These are phyloP conservation scores for Fusarium torreyae DNA, from an alignment of 2,329 filamentous ascomycete species.

Conservation along the genomic window DNA sequence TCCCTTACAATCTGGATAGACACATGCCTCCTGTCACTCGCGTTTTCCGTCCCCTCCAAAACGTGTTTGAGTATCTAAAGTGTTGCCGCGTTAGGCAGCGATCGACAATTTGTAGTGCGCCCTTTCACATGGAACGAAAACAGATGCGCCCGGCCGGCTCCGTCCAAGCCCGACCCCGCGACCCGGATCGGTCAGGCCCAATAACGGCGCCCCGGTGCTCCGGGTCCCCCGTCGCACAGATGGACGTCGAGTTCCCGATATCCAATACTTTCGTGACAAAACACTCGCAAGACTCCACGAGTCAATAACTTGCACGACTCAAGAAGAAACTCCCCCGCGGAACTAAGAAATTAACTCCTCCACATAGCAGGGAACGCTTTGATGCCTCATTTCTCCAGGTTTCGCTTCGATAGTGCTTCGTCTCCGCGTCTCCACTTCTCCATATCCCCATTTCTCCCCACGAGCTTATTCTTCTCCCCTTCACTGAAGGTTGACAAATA, in stretches of 20 bases:
- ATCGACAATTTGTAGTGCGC: conserved; percentile 15
- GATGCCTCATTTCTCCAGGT: conserved; percentile 25
- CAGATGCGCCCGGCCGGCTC: conserved; percentile 26
- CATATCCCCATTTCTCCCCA: conserved; percentile 35
- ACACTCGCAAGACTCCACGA: conserved; percentile 24
- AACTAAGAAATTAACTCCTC: conserved; percentile 17
- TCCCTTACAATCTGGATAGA: conserved; percentile 1
- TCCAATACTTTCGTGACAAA: conserved; percentile 24
- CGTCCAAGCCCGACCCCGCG: conserved; percentile 39
- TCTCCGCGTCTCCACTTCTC: conserved; percentile 31
- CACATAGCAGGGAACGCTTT: conserved; percentile 19
- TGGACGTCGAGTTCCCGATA: conserved; percentile 5
- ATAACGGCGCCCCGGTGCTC: conserved; percentile 31
- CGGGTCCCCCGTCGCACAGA: conserved; percentile 27
- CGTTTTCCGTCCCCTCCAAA: conserved; percentile 13
- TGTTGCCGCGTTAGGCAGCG: conserved; percentile 22
- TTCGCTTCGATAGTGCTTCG: conserved; percentile 17
- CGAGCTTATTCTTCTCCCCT: conserved; percentile 39
- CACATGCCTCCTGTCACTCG: conserved; percentile 14
- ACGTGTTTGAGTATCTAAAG: conserved; percentile 11
- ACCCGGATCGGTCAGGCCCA: conserved; percentile 7
- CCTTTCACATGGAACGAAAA: conserved; percentile 15
- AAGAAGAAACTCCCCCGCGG: conserved; percentile 6
- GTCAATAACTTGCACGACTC: conserved; percentile 30
- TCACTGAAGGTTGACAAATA: conserved; percentile 91